A percentile compares a stretch with the other conserved stretches of the same genome.
phyloP scores from a whole-genome alignment of 176 grass and related monocot species.

The Carex pumila region DNA sequence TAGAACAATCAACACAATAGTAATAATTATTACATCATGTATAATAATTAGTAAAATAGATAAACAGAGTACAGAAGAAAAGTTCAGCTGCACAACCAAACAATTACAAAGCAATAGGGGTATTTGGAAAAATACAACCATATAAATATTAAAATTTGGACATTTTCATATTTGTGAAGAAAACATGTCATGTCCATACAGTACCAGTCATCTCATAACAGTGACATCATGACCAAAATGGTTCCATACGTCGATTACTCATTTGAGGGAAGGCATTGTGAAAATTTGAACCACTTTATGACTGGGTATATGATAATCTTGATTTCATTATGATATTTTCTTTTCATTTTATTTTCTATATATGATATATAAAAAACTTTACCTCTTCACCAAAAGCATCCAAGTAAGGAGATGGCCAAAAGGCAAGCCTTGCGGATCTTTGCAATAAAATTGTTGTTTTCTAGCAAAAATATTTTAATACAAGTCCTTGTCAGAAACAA shows the following conservation, averaged over 20 bases:
- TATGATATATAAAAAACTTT: conserved; percentile 7
- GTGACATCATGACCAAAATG: background rate
- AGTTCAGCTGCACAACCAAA: background rate
- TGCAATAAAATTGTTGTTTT: conserved; percentile 95
- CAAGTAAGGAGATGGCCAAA: conserved; percentile 92
- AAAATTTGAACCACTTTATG: background rate
- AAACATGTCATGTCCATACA: background rate
- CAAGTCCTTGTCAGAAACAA: conserved; percentile 10
- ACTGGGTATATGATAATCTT: background rate
- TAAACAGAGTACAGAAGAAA: background rate
- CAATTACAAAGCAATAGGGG: background rate
- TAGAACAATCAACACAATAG: conserved; percentile 7
- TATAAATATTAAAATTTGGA: background rate
- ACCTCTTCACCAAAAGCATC: conserved; percentile 98
- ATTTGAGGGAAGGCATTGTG: background rate
- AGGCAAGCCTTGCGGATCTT: conserved; percentile 65
- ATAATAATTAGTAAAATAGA: background rate
- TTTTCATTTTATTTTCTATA: background rate
- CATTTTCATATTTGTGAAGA: background rate
- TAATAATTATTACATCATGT: background rate
- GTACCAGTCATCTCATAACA: background rate
- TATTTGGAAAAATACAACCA: background rate
- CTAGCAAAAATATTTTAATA: conserved; percentile 37
- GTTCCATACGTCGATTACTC: background rate
- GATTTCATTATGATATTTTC: background rate